Conservation (phyloP, 805 yeast species). For the Nakazawaea anatomiae region DNA sequence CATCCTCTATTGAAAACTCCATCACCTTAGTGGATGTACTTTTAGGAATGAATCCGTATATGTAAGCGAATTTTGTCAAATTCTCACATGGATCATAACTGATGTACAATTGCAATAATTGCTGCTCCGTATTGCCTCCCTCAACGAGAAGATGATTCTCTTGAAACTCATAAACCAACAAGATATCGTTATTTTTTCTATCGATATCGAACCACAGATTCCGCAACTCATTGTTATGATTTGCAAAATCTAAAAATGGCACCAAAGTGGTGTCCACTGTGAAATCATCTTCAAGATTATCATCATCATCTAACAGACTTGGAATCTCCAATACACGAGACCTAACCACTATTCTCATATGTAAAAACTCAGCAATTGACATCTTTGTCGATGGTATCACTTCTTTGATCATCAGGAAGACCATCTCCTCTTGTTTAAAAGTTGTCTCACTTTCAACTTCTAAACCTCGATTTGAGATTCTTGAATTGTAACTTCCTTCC, state of each 20-base stretch:
- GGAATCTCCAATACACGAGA: slow-evolving; percentile 68
- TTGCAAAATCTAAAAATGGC: slow-evolving; percentile 64
- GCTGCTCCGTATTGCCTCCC: background rate
- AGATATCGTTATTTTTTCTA: slow-evolving; percentile 32
- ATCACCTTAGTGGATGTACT: slow-evolving; percentile 18
- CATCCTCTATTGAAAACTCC: slow-evolving; percentile 29
- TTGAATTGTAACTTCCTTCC: slow-evolving; percentile 15
- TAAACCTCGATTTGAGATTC: too few relatives aligned
- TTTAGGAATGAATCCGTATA: slow-evolving; percentile 43
- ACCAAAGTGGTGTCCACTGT: slow-evolving; percentile 50
- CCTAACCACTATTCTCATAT: slow-evolving; percentile 33
- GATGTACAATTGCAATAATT: slow-evolving; percentile 32
- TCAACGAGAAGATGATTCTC: background rate
- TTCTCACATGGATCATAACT: slow-evolving; percentile 40
- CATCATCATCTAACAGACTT: slow-evolving; percentile 18
- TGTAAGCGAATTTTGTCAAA: slow-evolving; percentile 28
- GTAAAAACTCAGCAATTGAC: slow-evolving; percentile 5
- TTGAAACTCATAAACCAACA: slow-evolving; percentile 27
- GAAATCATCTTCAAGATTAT: slow-evolving; percentile 28
- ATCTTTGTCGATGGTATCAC: background rate
- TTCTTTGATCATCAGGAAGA: slow-evolving; percentile 9
- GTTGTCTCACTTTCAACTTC: background rate
- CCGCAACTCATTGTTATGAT: slow-evolving; percentile 40
- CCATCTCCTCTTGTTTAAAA: background rate
- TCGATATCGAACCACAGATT: slow-evolving; percentile 64